Percentiles rank a stretch among this genome's conserved stretches.
These are phyloP conservation scores for Scedosporium dehoogii DNA, from an alignment of 2,329 filamentous ascomycete species.

Conservation along the genomic window DNA sequence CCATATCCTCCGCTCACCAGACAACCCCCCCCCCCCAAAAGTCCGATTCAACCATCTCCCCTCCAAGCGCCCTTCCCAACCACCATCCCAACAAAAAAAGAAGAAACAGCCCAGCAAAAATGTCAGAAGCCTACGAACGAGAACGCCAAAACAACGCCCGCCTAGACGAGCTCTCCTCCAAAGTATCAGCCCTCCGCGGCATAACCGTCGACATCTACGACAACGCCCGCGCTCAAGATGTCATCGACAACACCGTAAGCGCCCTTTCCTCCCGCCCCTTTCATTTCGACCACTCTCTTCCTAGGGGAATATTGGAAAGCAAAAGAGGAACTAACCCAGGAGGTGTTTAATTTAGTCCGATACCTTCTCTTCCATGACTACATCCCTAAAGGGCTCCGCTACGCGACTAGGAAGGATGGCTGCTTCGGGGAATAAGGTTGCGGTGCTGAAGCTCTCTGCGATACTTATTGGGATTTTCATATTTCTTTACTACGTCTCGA, in stretches of 20 bases:
- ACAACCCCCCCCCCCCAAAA: neutral
- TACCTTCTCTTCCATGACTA: constrained; percentile 81
- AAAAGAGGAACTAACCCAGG: neutral
- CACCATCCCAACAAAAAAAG: neutral
- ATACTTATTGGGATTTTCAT: constrained; percentile 68
- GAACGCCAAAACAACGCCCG: constrained; percentile 91
- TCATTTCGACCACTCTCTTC: neutral
- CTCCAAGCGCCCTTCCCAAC: neutral
- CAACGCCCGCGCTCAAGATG: constrained; percentile 76
- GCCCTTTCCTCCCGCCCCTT: neutral
- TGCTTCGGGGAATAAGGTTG: constrained; percentile 78
- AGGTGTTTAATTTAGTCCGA: constrained; percentile 50
- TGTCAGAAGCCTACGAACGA: constrained; percentile 71
- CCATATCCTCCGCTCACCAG: neutral
- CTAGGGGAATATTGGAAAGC: neutral
- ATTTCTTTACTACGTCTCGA: constrained; percentile 63
- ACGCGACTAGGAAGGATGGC: constrained; percentile 82
- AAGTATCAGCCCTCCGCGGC: constrained; percentile 83
- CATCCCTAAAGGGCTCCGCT: constrained; percentile 75
- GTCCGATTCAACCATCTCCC: neutral
- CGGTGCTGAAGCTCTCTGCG: constrained; percentile 78
- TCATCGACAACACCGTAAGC: constrained; percentile 77
- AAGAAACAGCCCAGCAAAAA: constrained; percentile 22
- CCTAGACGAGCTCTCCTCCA: constrained; percentile 79
- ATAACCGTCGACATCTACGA: constrained; percentile 98